phyloP scores from a whole-genome alignment of 805 yeast species.

The Metschnikowia proteae region DNA sequence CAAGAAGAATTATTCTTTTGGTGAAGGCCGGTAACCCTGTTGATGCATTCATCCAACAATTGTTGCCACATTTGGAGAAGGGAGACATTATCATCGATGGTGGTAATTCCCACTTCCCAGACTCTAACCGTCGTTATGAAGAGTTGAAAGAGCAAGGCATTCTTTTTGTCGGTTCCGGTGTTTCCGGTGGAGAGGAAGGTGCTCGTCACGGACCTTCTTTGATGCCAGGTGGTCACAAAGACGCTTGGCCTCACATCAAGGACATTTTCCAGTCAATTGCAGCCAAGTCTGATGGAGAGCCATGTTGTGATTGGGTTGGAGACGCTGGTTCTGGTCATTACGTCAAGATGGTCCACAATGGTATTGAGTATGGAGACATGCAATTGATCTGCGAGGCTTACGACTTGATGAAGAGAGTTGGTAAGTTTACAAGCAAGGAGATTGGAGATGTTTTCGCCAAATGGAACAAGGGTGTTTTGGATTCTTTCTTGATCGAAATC shows the following conservation, averaged over 20 bases:
- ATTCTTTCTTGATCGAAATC: slow-evolving; percentile 94
- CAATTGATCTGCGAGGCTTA: slow-evolving; percentile 98
- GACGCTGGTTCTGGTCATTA: slow-evolving; percentile 98
- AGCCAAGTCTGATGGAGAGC: slow-evolving; percentile 97
- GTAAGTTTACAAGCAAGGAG: slow-evolving; percentile 86
- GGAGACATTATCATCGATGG: slow-evolving; percentile 99
- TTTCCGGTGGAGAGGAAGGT: slow-evolving; percentile 99
- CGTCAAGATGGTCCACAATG: slow-evolving; percentile 99
- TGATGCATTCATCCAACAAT: slow-evolving; percentile 82
- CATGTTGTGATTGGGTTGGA: slow-evolving; percentile 99
- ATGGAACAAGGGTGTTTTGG: slow-evolving; percentile 98
- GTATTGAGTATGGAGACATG: slow-evolving; percentile 99
- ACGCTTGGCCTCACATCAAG: slow-evolving; percentile 99
- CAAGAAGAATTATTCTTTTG: slow-evolving; percentile 89
- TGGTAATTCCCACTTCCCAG: slow-evolving; percentile 99
- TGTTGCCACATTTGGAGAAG: slow-evolving; percentile 86
- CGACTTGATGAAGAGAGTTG: slow-evolving; percentile 91
- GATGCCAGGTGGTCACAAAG: slow-evolving; percentile 99
- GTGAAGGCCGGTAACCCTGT: slow-evolving; percentile 98
- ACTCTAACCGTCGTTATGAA: slow-evolving; percentile 92
- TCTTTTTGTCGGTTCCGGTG: slow-evolving; percentile 97
- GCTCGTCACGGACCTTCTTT: slow-evolving; percentile 98
- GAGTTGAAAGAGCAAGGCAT: slow-evolving; percentile 86
- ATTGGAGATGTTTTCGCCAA: slow-evolving; percentile 85
- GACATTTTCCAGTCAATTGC: slow-evolving; percentile 92